Conservation (phyloP, 495 filamentous ascomycete genomes). For the Platismatia glauca region DNA sequence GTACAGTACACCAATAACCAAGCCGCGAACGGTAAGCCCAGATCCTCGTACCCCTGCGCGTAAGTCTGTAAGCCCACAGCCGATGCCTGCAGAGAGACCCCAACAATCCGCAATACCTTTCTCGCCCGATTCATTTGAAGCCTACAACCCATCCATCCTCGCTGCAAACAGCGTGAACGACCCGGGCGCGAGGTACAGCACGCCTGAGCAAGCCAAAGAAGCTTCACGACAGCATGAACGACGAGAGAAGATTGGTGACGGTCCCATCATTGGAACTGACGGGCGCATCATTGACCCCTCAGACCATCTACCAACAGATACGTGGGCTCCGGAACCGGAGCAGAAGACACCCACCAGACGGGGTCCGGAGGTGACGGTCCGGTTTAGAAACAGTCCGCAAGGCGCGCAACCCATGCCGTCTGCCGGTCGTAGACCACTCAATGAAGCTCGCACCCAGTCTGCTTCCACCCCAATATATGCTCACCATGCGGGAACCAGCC, state of each 20-base stretch:
- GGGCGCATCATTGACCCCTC: conserved; percentile 86
- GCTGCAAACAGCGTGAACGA: conserved; percentile 28
- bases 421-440: conserved; percentile 20
- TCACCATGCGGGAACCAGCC: conserved; percentile 22
- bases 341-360: conserved; percentile 47
- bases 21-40: conserved; percentile 48
- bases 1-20: conserved; percentile 26
- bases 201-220: conserved; percentile 36
- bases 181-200: conserved; percentile 33
- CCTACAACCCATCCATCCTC: conserved; percentile 51
- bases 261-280: conserved; percentile 67
- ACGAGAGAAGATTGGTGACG: conserved; percentile 32
- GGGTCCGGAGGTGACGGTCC: conserved; percentile 46
- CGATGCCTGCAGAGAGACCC: conserved; percentile 44
- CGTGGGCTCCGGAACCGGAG: conserved; percentile 92
- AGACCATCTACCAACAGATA: conserved; percentile 83
- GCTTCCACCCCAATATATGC: conserved; percentile 22
- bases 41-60: conserved; percentile 53
- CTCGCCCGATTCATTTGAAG: conserved; percentile 79
- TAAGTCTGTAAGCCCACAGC: conserved; percentile 72
- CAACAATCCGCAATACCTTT: conserved; percentile 64
- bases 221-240: conserved; percentile 31
- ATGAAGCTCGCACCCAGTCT: conserved; percentile 27
- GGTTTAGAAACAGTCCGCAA: conserved; percentile 38
- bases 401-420: conserved; percentile 39